Conservation (phyloP, 2,329 filamentous ascomycete species). For the Acarospora socialis region DNA sequence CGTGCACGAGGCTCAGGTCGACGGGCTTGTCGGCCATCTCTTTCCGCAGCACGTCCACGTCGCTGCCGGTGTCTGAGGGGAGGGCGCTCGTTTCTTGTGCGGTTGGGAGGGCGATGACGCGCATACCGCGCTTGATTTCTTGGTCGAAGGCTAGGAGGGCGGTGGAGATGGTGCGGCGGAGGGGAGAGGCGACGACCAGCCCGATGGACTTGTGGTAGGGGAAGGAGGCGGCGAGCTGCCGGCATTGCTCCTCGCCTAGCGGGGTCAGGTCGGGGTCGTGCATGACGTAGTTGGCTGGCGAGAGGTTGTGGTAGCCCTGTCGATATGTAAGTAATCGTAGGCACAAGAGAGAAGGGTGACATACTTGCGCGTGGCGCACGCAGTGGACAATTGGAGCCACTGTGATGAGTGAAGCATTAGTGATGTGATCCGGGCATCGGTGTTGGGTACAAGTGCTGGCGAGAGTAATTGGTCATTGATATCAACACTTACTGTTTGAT, state of each 20-base stretch:
- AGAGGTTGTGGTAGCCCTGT: constrained; percentile 71
- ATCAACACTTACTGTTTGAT: too few species aligned
- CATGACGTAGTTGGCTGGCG: constrained; percentile 51
- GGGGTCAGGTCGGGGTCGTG: constrained; percentile 67
- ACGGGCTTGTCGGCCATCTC: constrained; percentile 50
- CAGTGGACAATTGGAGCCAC: constrained; percentile 31
- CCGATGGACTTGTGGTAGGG: constrained; percentile 51
- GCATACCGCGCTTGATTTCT: constrained; percentile 33
- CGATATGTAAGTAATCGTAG: constrained; percentile 1
- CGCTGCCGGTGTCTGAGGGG: constrained; percentile 62
- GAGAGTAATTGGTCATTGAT: too few species aligned
- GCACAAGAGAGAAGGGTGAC: constrained; percentile 5
- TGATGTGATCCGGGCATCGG: too few species aligned
- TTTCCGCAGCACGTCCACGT: constrained; percentile 37
- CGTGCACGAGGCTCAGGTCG: constrained; percentile 46
- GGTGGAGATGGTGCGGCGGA: constrained; percentile 70
- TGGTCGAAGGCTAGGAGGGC: constrained; percentile 54
- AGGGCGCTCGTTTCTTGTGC: constrained; percentile 64
- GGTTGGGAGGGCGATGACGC: constrained; percentile 54
- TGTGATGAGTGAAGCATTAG: too few species aligned
- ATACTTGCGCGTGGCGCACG: constrained; percentile 33
- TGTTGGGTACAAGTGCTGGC: too few species aligned
- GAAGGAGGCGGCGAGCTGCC: constrained; percentile 45
- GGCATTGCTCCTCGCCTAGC: constrained; percentile 63
- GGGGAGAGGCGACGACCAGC: constrained; percentile 61